phyloP scores from a whole-genome alignment of 805 yeast genomes.

The Wickerhamiella qilinensis region DNA sequence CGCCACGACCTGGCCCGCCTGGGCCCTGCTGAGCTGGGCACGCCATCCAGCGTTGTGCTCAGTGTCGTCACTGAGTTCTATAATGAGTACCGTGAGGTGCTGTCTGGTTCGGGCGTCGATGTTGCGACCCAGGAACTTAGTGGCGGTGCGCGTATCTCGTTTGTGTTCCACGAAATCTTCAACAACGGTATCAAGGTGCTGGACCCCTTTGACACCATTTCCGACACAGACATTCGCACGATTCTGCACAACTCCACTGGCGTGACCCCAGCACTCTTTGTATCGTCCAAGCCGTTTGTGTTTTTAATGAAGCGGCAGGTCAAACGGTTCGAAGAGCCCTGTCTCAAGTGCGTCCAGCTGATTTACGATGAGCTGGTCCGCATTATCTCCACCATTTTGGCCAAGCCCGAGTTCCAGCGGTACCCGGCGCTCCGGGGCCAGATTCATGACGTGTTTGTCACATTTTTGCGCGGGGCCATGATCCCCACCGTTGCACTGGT shows the following conservation, averaged over 20 bases:
- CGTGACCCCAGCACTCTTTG: conserved; percentile 88
- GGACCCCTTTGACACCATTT: conserved; percentile 93
- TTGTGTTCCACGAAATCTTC: conserved; percentile 92
- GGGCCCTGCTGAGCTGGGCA: conserved; percentile 54
- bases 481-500: conserved; percentile 80
- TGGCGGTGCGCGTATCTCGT: conserved; percentile 96
- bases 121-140: conserved; percentile 77
- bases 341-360: conserved; percentile 71
- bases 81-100: conserved; percentile 76
- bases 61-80: conserved; percentile 84
- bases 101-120: conserved; percentile 88
- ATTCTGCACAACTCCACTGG: conserved; percentile 95
- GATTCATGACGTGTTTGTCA: conserved; percentile 62
- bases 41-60: conserved; percentile 78
- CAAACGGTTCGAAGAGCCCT: conserved; percentile 85
- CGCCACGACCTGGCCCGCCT: conserved; percentile 58
- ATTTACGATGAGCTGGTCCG: conserved; percentile 91
- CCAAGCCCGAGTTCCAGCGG: conserved; percentile 68
- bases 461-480: conserved; percentile 60
- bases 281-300: conserved; percentile 94
- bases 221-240: conserved; percentile 90
- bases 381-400: conserved; percentile 68
- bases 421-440: conserved; percentile 86
- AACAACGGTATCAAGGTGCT: conserved; percentile 81
- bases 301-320: conserved; percentile 90